These are phyloP conservation scores for Scutellaria baicalensis DNA, from an alignment of 257 asterid species.

Conservation along the genomic window DNA sequence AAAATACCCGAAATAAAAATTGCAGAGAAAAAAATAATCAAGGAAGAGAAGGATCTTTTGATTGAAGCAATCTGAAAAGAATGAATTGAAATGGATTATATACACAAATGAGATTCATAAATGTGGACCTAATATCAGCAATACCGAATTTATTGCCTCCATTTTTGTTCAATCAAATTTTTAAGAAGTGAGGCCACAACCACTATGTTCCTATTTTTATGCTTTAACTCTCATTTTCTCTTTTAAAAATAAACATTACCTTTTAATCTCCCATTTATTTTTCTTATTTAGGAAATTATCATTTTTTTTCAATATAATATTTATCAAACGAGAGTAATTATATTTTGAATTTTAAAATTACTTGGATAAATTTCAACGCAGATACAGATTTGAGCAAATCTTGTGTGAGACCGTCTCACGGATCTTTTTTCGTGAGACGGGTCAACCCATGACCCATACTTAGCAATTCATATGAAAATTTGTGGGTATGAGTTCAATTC, in stretches of 20 bases:
- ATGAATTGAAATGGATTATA: slow-evolving; percentile 10
- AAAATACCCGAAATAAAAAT: no score
- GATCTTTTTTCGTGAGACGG: no score
- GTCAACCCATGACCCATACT: no score
- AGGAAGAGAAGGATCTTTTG: neutral
- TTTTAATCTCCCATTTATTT: neutral
- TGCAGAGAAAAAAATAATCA: neutral
- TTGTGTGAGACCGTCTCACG: no score
- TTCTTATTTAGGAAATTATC: neutral
- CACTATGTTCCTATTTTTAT: slow-evolving; percentile 9
- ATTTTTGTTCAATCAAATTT: slow-evolving; percentile 11
- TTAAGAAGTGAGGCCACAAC: slow-evolving; percentile 16
- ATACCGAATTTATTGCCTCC: slow-evolving; percentile 6
- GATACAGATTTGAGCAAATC: no score
- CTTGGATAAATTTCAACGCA: no score
- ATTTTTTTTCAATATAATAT: neutral
- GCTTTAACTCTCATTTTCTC: slow-evolving; percentile 12
- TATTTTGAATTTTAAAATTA: no score
- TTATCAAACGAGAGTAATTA: no score
- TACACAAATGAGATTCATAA: slow-evolving; percentile 6
- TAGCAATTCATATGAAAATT: no score
- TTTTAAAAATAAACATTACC: neutral
- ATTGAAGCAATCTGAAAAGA: slow-evolving; percentile 2
- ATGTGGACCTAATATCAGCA: slow-evolving; percentile 5
- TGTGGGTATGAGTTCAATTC: no score